Percentiles rank a stretch among this genome's conserved stretches.
Evolutionary conservation across 1,284 basidiomycete genomes (phyloP).

Genomic region (Boletus smithii): DNA sequence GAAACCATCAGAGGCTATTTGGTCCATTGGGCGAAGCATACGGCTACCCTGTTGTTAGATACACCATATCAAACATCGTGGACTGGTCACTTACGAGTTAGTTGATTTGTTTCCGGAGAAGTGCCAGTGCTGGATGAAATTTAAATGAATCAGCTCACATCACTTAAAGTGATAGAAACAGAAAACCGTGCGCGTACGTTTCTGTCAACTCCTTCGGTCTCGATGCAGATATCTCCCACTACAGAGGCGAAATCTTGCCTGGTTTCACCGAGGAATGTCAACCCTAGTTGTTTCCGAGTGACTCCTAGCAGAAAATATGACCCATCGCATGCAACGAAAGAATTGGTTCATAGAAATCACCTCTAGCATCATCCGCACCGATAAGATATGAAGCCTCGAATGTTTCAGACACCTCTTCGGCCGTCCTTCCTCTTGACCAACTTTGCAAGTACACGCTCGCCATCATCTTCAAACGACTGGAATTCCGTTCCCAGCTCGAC

Average conservation of each 20-base stretch:
- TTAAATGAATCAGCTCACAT: neutral
- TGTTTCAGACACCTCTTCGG: slow-evolving; percentile 16
- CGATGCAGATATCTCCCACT: slow-evolving; percentile 42
- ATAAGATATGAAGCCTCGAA: slow-evolving; percentile 34
- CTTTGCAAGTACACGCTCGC: slow-evolving; percentile 24
- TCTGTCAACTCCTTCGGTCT: slow-evolving; percentile 30
- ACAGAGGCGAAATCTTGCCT: slow-evolving; percentile 34
- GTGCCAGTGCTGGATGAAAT: slow-evolving; percentile 30
- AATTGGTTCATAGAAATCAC: slow-evolving; percentile 4
- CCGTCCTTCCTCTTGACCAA: slow-evolving; percentile 20
- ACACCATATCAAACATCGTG: neutral
- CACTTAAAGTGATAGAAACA: neutral
- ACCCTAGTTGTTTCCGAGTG: slow-evolving; percentile 43
- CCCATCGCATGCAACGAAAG: too few species aligned
- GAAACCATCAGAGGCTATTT: slow-evolving; percentile 31
- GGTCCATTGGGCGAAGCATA: slow-evolving; percentile 18
- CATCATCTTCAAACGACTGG: slow-evolving; percentile 31
- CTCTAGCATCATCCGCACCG: slow-evolving; percentile 40
- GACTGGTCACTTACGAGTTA: slow-evolving; percentile 4
- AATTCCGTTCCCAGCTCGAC: slow-evolving; percentile 36
- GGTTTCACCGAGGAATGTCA: slow-evolving; percentile 47
- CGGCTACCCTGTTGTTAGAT: slow-evolving; percentile 1
- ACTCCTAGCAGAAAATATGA: slow-evolving; percentile 10
- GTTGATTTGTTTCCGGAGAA: slow-evolving; percentile 19
- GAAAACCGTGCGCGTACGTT: slow-evolving; percentile 29